Base-by-base conservation (phyloP, 2,329 filamentous ascomycete genomes). In the Diaporthe longicolla region DNA sequence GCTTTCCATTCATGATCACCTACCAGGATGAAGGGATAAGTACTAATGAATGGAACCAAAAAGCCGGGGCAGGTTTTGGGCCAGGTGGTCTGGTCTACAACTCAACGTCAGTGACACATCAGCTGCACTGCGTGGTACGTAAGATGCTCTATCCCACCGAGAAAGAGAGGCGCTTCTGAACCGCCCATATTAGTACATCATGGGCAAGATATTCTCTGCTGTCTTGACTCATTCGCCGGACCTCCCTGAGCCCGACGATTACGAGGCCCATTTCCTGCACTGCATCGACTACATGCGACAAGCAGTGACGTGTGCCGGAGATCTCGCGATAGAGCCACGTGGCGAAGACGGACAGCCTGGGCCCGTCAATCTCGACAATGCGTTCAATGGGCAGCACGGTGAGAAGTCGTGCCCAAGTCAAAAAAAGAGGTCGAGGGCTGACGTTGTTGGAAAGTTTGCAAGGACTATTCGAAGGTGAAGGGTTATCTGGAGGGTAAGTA, bases 71-170 rank as follows among this genome's bases (percentile, higher is more conserved):
- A 29, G 73, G 70, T 4, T 74, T 74, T 19, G 70, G 61, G 1
- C 45, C 73, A 7, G 73, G 63, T 21, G 61, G 59, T 6, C 35
- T 80, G 68, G 82, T 82, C 0, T 83, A 84, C 58, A 84, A 84
- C 75, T 84, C 83, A 1, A 85, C 83, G 2, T 83, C 84, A 2
- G 81, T 83, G 72, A 85, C 83, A 7, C 84, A 85, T 75, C 83
- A 85, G 76, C 76, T 85, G 32, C 83, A 85, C 73, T 85, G 83
- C 61, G 79, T 85, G 1, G 82, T 84, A 76, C 72, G 81, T 68
- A 15, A 10, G 3, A 37, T 10, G 13, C 24, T 10, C 5, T 58
- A 11, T 26, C 10, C 35, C 24, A 1, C 17, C 48, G 1, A 24
- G 2, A 10, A 50, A 26, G 3, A 19, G 43, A n/a, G n/a, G 4